Percentiles rank a stretch among this genome's conserved stretches.
phyloP scores from a whole-genome alignment of 805 yeast genomes.

The Vanderwaltozyma tropicalis region DNA sequence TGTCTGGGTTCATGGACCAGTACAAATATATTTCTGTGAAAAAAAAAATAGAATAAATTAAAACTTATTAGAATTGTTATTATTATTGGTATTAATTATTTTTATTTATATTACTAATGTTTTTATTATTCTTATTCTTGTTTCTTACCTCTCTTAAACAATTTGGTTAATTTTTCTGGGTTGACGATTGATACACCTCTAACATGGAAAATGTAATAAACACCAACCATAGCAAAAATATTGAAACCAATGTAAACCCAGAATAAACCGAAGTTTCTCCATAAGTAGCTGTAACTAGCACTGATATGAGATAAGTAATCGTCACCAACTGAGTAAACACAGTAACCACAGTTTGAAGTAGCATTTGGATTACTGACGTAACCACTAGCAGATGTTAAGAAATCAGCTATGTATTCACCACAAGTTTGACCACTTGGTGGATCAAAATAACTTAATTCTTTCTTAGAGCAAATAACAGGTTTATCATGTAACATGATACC shows the following conservation, averaged over 20 bases:
- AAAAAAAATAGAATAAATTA: too few species aligned
- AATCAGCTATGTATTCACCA: constrained; percentile 39
- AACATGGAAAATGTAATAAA: constrained; percentile 23
- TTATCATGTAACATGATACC: constrained; percentile 40
- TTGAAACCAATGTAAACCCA: constrained; percentile 50
- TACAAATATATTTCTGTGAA: too few species aligned
- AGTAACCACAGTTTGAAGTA: constrained; percentile 40
- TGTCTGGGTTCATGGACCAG: too few species aligned
- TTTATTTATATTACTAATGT: too few species aligned
- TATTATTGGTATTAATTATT: too few species aligned
- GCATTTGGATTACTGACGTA: constrained; percentile 46
- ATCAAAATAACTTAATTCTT: constrained; percentile 40
- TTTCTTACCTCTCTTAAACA: constrained; percentile 4
- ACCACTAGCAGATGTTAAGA: constrained; percentile 38
- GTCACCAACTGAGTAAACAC: constrained; percentile 38
- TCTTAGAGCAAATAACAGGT: constrained; percentile 37
- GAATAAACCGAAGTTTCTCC: constrained; percentile 60
- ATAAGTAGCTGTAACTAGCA: constrained; percentile 38
- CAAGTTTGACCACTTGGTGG: constrained; percentile 61
- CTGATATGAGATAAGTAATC: constrained; percentile 36
- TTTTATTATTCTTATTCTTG: neutral
- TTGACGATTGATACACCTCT: constrained; percentile 10
- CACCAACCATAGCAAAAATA: constrained; percentile 31
- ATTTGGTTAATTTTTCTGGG: constrained; percentile 13
- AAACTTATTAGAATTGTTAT: too few species aligned